Evolutionary conservation across 1,284 basidiomycete species (phyloP).

Genomic region (Cutaneotrichosporon cavernicola): DNA sequence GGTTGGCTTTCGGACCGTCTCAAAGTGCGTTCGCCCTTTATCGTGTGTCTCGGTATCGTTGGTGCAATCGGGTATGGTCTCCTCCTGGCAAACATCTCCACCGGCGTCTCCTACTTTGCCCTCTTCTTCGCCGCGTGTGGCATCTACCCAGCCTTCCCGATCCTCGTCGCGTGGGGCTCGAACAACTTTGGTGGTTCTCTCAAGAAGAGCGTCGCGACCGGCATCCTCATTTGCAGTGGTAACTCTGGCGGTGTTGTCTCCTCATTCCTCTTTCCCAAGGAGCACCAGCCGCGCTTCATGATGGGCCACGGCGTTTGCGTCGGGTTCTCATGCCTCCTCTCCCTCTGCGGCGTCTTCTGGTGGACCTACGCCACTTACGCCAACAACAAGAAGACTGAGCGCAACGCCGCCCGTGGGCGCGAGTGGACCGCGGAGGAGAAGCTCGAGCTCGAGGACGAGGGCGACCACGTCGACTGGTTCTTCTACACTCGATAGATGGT

Average conservation of each 20-base stretch:
- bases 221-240: constrained; percentile 59
- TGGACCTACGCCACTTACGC: constrained; percentile 25
- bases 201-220: constrained; percentile 59
- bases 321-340: constrained; percentile 27
- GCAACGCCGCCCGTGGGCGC: constrained; percentile 30
- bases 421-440: constrained; percentile 41
- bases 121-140: constrained; percentile 60
- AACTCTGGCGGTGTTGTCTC: constrained; percentile 59
- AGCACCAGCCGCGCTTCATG: constrained; percentile 31
- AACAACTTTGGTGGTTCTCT: constrained; percentile 61
- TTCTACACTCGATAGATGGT: constrained; percentile 32
- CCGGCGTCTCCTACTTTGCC: constrained; percentile 58
- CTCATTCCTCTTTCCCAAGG: constrained; percentile 54
- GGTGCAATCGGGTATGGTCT: constrained; percentile 39
- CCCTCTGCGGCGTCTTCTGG: constrained; percentile 31
- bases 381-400: constrained; percentile 32
- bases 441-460: constrained; percentile 35
- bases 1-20: constrained; percentile 45
- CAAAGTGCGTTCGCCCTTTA: constrained; percentile 42
- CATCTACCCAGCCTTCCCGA: constrained; percentile 59
- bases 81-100: constrained; percentile 38
- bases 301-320: constrained; percentile 38
- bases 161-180: constrained; percentile 61
- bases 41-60: constrained; percentile 45
- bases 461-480: constrained; percentile 43